Base-by-base conservation (phyloP, 208 protist species). In the Phytomonas francai region DNA sequence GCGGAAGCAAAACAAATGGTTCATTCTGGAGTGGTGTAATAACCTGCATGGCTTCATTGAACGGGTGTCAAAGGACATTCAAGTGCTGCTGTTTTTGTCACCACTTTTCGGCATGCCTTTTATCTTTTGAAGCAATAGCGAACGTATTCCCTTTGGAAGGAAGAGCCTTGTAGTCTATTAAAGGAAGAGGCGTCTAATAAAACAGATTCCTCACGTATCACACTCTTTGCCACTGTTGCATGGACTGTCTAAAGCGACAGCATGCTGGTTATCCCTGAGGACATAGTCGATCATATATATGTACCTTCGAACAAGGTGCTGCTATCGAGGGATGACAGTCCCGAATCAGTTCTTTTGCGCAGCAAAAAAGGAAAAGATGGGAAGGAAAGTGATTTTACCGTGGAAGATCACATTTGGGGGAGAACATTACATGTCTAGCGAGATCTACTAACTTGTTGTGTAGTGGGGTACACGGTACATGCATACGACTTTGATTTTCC, bases 21-120 rank as follows among this genome's bases (percentile, higher is more conserved):
- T 54, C 0, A 32, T 59, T 9, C 16, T 32, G 32, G 64, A 63
- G 68, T 3, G 2, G 28, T 78, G 72, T 45, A 68, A 73, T 8
- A 80, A 78, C 22, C 68, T 87, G 25, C 77, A 72, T 19, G 76
- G 81, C 34, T 85, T 87, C 62, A 67, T 91, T 8, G 73, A 77
- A 30, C 76, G 74, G 6, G 57, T 91, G 32, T 82, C 85, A 0
- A 77, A 66, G 0, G 78, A 74, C 11, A 32, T 88, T 19, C 77
- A 78, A 7, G 75, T 83, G 54, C 27, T 87, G 32, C 74, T 91
- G 19, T 63, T 88, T 31, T 87, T 72, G 71, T 85, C 82, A 0
- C 85, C 85, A 14, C 68, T 79, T 9, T 42, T 88, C n/a, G 77
- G 76, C 9, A 39, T 77, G 1, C 32, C 72, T 9, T 81, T 76